Percentiles rank a stretch among this genome's conserved stretches.
phyloP scores from a whole-genome alignment of 257 asterid genomes.

The Ehretia macrophylla region DNA sequence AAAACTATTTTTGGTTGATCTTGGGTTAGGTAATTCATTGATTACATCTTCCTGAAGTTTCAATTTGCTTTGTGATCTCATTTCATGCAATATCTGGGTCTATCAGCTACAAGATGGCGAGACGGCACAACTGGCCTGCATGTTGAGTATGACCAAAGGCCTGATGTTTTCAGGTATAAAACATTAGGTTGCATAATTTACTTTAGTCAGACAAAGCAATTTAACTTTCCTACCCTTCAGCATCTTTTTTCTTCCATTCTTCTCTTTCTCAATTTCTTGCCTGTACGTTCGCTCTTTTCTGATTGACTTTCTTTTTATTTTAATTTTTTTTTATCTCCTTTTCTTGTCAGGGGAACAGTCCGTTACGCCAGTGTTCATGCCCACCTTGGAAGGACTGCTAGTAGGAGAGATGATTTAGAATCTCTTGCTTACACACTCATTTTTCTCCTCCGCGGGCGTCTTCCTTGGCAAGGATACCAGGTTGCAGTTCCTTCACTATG shows the following conservation, averaged over 20 bases:
- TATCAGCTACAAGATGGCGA: constrained; percentile 57
- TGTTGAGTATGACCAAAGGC: constrained; percentile 66
- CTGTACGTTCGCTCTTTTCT: not conserved
- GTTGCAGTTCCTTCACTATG: constrained; percentile 11
- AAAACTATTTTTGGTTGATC: constrained; percentile 64
- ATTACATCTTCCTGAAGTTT: not conserved
- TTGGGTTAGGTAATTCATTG: constrained; percentile 48
- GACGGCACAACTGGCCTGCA: constrained; percentile 50
- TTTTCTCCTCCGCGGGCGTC: constrained; percentile 62
- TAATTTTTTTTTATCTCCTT: not conserved
- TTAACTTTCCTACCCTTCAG: not conserved
- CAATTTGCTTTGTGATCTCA: not conserved
- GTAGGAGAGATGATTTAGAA: constrained; percentile 75
- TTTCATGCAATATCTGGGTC: not conserved
- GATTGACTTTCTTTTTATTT: not conserved
- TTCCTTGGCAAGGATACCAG: constrained; percentile 81
- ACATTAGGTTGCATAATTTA: no score
- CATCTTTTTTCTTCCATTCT: no score
- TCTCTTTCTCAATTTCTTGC: no score
- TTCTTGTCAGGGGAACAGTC: constrained; percentile 52
- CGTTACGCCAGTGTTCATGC: constrained; percentile 80
- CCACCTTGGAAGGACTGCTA: constrained; percentile 70
- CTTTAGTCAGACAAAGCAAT: no score
- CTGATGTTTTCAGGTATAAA: constrained; percentile 53
- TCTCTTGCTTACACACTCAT: constrained; percentile 72